Percentiles rank a stretch among this genome's conserved stretches.
Evolutionary conservation across 2,329 filamentous ascomycete genomes (phyloP).

Genomic region (Helminthosporium solani): DNA sequence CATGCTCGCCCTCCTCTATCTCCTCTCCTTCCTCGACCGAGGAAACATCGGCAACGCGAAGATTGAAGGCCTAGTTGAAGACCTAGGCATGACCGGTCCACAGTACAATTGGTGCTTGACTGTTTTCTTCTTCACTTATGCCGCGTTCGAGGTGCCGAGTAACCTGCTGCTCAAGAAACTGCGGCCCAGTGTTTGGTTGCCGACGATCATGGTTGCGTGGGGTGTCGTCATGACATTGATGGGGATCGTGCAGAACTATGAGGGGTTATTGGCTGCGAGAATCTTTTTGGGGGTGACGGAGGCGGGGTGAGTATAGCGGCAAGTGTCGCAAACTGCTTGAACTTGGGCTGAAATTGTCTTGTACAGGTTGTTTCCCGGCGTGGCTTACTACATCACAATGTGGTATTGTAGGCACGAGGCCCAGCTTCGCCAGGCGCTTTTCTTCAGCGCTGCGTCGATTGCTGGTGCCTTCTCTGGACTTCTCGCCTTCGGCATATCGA

Average conservation of each 20-base stretch:
- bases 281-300: constrained; percentile 49
- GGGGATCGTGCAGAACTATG: constrained; percentile 49
- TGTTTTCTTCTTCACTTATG: constrained; percentile 46
- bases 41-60: constrained; percentile 45
- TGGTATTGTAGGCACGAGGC: constrained; percentile 41
- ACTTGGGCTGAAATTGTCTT: constrained; percentile 13
- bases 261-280: constrained; percentile 48
- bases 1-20: constrained; percentile 35
- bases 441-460: constrained; percentile 37
- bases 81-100: constrained; percentile 40
- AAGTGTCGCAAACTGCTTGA: no score
- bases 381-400: constrained; percentile 46
- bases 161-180: constrained; percentile 48
- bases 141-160: constrained; percentile 39
- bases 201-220: constrained; percentile 54
- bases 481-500: constrained; percentile 36
- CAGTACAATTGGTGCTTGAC: constrained; percentile 45
- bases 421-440: constrained; percentile 38
- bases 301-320: constrained; percentile 28
- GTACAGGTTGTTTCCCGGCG: constrained; percentile 33
- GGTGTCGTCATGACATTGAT: constrained; percentile 54
- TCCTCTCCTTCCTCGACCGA: constrained; percentile 37
- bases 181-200: constrained; percentile 44
- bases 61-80: constrained; percentile 43
- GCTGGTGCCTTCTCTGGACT: constrained; percentile 40